phyloP scores from a whole-genome alignment of 345 rosid species.

The Citrus unshiu region DNA sequence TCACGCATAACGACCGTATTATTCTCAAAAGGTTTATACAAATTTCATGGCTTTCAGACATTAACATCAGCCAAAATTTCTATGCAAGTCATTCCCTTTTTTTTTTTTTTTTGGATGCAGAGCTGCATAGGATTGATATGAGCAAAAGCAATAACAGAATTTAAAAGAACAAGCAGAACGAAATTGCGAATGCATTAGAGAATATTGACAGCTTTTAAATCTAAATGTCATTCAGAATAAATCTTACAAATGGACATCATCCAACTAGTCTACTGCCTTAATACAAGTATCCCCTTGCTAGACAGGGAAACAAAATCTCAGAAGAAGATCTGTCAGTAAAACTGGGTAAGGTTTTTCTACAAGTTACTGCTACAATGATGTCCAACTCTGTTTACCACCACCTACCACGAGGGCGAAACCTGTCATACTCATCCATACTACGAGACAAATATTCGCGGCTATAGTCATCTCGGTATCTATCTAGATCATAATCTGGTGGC shows the following conservation, averaged over 20 bases:
- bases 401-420: constrained; percentile 23
- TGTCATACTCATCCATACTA: constrained; percentile 19
- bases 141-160: no score
- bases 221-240: not conserved
- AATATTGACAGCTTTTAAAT: not conserved
- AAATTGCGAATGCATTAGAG: not conserved
- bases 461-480: constrained; percentile 19
- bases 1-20: no score
- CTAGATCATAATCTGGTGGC: constrained; percentile 24
- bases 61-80: not conserved
- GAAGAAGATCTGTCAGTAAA: not conserved
- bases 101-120: not conserved
- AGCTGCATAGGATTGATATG: not conserved
- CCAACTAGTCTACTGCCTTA: not conserved
- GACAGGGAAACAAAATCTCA: not conserved
- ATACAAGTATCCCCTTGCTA: not conserved
- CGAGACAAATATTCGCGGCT: constrained; percentile 11
- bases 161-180: no score
- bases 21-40: no score
- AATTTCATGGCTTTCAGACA: no score
- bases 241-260: not conserved
- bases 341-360: not conserved
- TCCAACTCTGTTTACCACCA: constrained; percentile 13
- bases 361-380: constrained; percentile 1
- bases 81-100: not conserved